phyloP scores from a whole-genome alignment of 228 moss, liverwort and hornwort genomes.

The Sphagnum magellanicum region DNA sequence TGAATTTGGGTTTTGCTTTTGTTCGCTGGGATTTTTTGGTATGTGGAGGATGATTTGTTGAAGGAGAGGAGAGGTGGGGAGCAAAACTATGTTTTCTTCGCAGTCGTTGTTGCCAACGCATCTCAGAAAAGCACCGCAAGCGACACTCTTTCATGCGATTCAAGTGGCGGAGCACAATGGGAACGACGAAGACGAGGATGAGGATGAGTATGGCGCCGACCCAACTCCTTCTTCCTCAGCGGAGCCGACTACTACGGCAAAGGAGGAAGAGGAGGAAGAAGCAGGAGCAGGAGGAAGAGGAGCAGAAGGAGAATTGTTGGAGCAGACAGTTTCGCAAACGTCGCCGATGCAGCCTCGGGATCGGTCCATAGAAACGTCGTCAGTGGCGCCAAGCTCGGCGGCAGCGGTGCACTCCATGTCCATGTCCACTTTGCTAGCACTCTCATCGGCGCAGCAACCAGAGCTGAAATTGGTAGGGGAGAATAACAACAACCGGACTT shows the following conservation, averaged over 20 bases:
- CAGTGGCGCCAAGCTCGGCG: conserved; percentile 18
- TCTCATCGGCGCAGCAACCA: conserved; percentile 32
- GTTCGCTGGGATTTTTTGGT: too few species aligned
- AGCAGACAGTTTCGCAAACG: conserved; percentile 14
- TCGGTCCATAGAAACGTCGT: conserved; percentile 14
- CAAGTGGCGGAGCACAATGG: conserved; percentile 28
- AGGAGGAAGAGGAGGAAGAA: conserved; percentile 20
- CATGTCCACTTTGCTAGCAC: conserved; percentile 56
- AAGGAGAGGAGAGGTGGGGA: too few species aligned
- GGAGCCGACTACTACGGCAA: conserved; percentile 14
- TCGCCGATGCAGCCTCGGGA: conserved; percentile 22
- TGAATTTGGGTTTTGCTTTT: too few species aligned
- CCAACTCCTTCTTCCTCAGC: conserved; percentile 36
- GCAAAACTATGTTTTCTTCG: conserved; percentile 26
- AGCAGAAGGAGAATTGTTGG: conserved; percentile 8
- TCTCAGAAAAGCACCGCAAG: conserved; percentile 35
- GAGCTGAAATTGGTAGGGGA: conserved; percentile 50
- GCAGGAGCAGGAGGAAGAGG: conserved; percentile 1
- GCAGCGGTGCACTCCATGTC: conserved; percentile 21
- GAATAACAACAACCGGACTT: conserved; percentile 44
- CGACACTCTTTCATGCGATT: conserved; percentile 33
- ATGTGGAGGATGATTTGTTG: too few species aligned
- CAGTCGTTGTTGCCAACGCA: conserved; percentile 44
- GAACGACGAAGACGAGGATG: conserved; percentile 29
- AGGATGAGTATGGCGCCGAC: conserved; percentile 32